A percentile compares a stretch with the other conserved stretches of the same genome.
Conservation (phyloP, 805 yeast species). For the Candida gorgasii region DNA sequence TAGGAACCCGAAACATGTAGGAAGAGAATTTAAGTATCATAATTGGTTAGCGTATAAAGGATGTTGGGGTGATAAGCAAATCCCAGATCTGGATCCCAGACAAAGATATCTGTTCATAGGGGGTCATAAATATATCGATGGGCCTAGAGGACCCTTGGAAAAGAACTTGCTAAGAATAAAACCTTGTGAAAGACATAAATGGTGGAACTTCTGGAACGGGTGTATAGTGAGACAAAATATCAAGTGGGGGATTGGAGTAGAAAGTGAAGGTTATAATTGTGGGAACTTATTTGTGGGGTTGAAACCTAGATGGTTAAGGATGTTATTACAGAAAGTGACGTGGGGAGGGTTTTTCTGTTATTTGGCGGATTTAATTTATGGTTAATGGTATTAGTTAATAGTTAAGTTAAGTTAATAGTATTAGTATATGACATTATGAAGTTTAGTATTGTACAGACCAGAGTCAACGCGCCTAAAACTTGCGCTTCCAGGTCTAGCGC, state of each 20-base stretch:
- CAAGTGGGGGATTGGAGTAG: slow-evolving; percentile 85
- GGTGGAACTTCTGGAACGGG: slow-evolving; percentile 90
- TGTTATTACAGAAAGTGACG: slow-evolving; percentile 48
- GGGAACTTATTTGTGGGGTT: slow-evolving; percentile 61
- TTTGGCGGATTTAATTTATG: slow-evolving; percentile 50
- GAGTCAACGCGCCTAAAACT: too few relatives aligned
- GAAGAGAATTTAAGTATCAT: slow-evolving; percentile 56
- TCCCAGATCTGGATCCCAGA: slow-evolving; percentile 67
- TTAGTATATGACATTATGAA: neutral
- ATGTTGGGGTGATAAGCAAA: slow-evolving; percentile 86
- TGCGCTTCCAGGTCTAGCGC: too few relatives aligned
- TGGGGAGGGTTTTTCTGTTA: slow-evolving; percentile 67
- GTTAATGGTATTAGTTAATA: too few relatives aligned
- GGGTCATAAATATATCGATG: slow-evolving; percentile 88
- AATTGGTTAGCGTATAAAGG: slow-evolving; percentile 83
- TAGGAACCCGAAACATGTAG: slow-evolving; percentile 45
- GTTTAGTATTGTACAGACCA: too few relatives aligned
- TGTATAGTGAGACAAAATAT: slow-evolving; percentile 77
- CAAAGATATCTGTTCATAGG: slow-evolving; percentile 82
- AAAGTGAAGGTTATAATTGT: slow-evolving; percentile 82
- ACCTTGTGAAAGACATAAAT: slow-evolving; percentile 81
- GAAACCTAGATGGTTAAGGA: slow-evolving; percentile 52
- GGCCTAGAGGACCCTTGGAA: slow-evolving; percentile 86
- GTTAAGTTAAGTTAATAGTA: too few relatives aligned
- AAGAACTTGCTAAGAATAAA: slow-evolving; percentile 70